These are phyloP conservation scores for Cercospora janseana DNA, from an alignment of 2,329 filamentous ascomycete genomes.

Conservation along the genomic window DNA sequence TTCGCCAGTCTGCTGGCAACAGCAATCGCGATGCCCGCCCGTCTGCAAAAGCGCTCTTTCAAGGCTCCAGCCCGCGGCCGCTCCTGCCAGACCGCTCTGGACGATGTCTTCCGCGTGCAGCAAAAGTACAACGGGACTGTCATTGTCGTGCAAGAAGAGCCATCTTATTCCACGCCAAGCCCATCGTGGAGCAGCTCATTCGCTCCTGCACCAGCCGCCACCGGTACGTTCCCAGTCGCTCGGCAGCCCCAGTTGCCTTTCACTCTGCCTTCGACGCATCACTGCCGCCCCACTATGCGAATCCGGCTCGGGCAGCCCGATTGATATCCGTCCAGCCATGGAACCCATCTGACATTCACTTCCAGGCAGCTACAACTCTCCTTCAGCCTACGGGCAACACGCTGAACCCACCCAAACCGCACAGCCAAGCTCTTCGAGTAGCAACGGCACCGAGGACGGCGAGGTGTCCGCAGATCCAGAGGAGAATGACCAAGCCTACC, in stretches of 20 bases:
- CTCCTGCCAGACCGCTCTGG: slow-evolving; percentile 55
- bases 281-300: too few relatives aligned
- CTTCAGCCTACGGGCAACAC: slow-evolving; percentile 7
- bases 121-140: slow-evolving; percentile 58
- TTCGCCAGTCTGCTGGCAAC: slow-evolving; percentile 41
- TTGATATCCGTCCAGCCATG: too few relatives aligned
- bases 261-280: too few relatives aligned
- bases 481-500: slow-evolving; percentile 65
- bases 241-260: too few relatives aligned
- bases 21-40: slow-evolving; percentile 42
- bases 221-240: too few relatives aligned
- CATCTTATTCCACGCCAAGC: background rate
- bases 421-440: slow-evolving; percentile 18
- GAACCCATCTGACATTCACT: too few relatives aligned
- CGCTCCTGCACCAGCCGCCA: background rate
- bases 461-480: slow-evolving; percentile 64
- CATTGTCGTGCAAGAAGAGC: slow-evolving; percentile 21
- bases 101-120: slow-evolving; percentile 64
- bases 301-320: too few relatives aligned
- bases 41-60: slow-evolving; percentile 17
- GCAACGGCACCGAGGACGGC: slow-evolving; percentile 23
- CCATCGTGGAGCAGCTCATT: background rate
- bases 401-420: slow-evolving; percentile 14
- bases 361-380: too few relatives aligned
- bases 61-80: slow-evolving; percentile 49